Evolutionary conservation across 305 asterid species (phyloP).

Genomic region (Withania somnifera): DNA sequence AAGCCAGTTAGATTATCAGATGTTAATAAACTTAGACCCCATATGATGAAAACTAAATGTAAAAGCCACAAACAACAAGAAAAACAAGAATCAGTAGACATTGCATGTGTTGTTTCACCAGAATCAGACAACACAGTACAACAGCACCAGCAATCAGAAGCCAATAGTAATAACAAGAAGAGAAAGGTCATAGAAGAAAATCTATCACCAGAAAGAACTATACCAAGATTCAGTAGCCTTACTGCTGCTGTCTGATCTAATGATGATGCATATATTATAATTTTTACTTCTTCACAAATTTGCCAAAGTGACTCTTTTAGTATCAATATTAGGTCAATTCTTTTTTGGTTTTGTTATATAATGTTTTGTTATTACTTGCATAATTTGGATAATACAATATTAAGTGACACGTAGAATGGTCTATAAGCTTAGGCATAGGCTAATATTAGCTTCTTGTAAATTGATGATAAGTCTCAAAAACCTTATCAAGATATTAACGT

Average conservation of each 20-base stretch:
- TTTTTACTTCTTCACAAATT: neutral
- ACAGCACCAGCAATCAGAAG: slow-evolving; percentile 4
- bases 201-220: slow-evolving; percentile 46
- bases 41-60: slow-evolving; percentile 49
- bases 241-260: slow-evolving; percentile 15
- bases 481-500: too few species aligned
- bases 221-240: slow-evolving; percentile 50
- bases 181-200: slow-evolving; percentile 62
- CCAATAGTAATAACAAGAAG: slow-evolving; percentile 26
- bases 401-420: neutral
- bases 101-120: slow-evolving; percentile 4
- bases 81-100: slow-evolving; percentile 12
- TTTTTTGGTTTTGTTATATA: neutral
- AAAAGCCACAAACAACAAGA: slow-evolving; percentile 25
- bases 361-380: neutral
- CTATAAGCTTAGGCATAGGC: too few species aligned
- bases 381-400: neutral
- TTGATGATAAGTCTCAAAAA: too few species aligned
- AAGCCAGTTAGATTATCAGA: slow-evolving; percentile 77
- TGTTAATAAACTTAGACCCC: slow-evolving; percentile 58
- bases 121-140: neutral
- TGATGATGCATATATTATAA: neutral
- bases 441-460: too few species aligned
- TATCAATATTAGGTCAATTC: neutral
- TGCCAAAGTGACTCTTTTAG: neutral